Evolutionary conservation across 257 asterid genomes (phyloP).

Genomic region (Craterostigma plantagineum): DNA sequence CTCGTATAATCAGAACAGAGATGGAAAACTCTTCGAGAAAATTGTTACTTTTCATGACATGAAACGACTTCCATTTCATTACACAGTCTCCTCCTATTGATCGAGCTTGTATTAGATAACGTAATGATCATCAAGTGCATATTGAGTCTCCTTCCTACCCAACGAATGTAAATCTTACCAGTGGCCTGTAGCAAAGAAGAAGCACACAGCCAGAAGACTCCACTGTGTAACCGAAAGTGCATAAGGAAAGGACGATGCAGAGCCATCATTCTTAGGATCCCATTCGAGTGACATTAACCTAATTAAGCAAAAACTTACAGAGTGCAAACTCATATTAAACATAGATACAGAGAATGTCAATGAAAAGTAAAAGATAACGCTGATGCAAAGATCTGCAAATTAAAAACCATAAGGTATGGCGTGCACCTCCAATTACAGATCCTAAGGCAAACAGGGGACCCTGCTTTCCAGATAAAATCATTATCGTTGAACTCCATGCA

Average conservation of each 20-base stretch:
- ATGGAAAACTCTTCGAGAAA: neutral
- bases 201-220: constrained; percentile 68
- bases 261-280: constrained; percentile 13
- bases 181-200: constrained; percentile 89
- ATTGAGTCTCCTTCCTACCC: no score
- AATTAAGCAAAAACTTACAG: constrained; percentile 62
- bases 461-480: constrained; percentile 79
- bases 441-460: constrained; percentile 64
- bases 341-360: neutral
- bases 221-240: constrained; percentile 65
- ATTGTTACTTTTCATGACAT: neutral
- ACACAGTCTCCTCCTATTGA: no score
- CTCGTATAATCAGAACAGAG: constrained; percentile 1
- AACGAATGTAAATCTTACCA: constrained; percentile 33
- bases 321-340: no score
- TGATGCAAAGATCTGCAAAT: neutral
- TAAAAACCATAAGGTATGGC: constrained; percentile 8
- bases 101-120: no score
- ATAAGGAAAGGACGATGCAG: constrained; percentile 29
- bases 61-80: neutral
- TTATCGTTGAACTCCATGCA: constrained; percentile 62
- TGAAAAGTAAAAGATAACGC: neutral
- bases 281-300: constrained; percentile 28
- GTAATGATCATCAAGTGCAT: neutral
- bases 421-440: constrained; percentile 52